These are phyloP conservation scores for Sugiyamaella japonica DNA, from an alignment of 1,139 yeast genomes.

Conservation along the genomic window DNA sequence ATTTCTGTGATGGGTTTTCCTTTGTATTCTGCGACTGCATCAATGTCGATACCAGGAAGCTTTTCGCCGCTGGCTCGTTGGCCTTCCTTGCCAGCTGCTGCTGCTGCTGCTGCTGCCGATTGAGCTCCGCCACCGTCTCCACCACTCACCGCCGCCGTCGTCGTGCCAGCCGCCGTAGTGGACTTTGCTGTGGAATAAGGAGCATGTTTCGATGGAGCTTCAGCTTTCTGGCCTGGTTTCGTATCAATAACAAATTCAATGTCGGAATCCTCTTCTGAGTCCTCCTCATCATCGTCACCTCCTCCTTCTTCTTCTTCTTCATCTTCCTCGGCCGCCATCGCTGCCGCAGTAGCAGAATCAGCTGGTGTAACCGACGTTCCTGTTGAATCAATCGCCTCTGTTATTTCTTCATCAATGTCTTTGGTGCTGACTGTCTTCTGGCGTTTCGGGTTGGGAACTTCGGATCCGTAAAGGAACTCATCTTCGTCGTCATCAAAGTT, in stretches of 20 bases:
- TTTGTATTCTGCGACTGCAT: constrained; percentile 74
- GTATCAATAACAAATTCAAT: constrained; percentile 64
- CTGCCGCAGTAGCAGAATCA: neutral
- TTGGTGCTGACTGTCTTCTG: constrained; percentile 28
- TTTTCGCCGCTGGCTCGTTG: constrained; percentile 40
- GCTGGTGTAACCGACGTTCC: neutral
- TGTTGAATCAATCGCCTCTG: neutral
- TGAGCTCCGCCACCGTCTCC: constrained; percentile 17
- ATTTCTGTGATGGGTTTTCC: constrained; percentile 84
- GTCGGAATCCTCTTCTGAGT: constrained; percentile 45
- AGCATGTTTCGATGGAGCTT: constrained; percentile 39
- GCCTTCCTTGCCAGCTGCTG: constrained; percentile 19
- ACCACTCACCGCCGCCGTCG: constrained; percentile 6
- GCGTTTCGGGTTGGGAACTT: constrained; percentile 48
- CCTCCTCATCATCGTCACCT: constrained; percentile 37
- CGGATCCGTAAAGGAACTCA: constrained; percentile 80
- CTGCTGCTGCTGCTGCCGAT: constrained; percentile 19
- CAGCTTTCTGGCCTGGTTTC: constrained; percentile 41
- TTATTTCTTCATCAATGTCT: neutral
- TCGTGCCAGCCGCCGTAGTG: constrained; percentile 26
- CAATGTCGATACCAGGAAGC: constrained; percentile 59
- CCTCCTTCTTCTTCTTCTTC: constrained; percentile 35
- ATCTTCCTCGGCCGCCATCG: constrained; percentile 32
- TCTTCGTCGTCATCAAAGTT: constrained; percentile 65
- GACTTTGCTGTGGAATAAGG: constrained; percentile 32